Base-by-base conservation (phyloP, 2,329 filamentous ascomycete species). In the Cryphonectria nitschkei region DNA sequence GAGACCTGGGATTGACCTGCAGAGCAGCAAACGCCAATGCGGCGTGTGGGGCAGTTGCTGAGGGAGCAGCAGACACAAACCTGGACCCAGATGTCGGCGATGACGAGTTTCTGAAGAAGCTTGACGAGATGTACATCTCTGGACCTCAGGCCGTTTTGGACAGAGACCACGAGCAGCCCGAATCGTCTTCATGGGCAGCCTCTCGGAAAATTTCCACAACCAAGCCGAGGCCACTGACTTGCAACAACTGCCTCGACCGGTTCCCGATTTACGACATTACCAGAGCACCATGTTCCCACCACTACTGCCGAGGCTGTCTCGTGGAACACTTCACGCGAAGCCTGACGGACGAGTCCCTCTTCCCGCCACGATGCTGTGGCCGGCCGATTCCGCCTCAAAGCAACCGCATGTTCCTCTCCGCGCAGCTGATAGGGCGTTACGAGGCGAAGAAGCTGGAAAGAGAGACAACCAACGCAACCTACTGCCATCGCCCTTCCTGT, bases 231-330 rank as follows among this genome's bases (percentile, higher is more conserved):
- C 46, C n/a, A 6, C 46, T 50, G 22, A 0, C 46, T 11, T 50
- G 46, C 22, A 19, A 22, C 46, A 50, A n/a, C 46, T 50, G 46
- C 46, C 22, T n/a, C 2, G 2, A n/a, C 7, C 46, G 46, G 5
- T 50, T 50, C 46, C 22, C 46, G 1, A n/a, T n/a, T 22, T n/a
- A 9, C 46, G 46, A 50, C 19, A 50, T 50, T 6, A 50, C 46
- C 46, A 50, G 46, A 2, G 46, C 46, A 9, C 46, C 46, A 22
- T 50, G 46, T n/a, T 50, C 22, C 46, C 70, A 71, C 7, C 41
- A 67, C 22, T 71, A 69, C 41, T 71, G 70, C 39, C 29, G 39
- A 3, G 41, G 4, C 5, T 71, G 70, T 9, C 62, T 71, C n/a
- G 14, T 19, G 0, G 2, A 52, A 1, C 22, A 63, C 32, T 62